Conservation (phyloP, 2,329 filamentous ascomycete genomes). For the Triangularia setosa region DNA sequence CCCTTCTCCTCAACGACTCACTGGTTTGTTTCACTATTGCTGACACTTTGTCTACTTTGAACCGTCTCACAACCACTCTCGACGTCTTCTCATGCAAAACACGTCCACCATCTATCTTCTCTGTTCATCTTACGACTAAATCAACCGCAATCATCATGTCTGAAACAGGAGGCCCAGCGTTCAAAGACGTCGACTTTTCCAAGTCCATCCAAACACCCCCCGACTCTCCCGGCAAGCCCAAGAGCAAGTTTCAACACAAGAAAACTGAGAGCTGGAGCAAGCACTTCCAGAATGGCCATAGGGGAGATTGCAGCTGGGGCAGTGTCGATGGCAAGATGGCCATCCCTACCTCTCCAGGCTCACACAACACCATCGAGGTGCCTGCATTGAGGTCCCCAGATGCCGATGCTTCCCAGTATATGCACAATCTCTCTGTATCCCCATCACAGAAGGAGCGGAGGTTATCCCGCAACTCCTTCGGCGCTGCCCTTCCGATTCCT, state of each 20-base stretch:
- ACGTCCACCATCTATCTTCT: background rate
- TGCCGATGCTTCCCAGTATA: slow-evolving; percentile 63
- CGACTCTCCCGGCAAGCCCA: slow-evolving; percentile 15
- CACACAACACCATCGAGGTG: slow-evolving; percentile 59
- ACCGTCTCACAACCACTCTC: background rate
- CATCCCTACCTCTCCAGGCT: slow-evolving; percentile 28
- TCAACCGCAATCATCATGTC: background rate
- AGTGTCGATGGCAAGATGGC: slow-evolving; percentile 13
- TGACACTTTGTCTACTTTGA: background rate
- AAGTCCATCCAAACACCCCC: slow-evolving; percentile 17
- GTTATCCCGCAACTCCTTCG: slow-evolving; percentile 72
- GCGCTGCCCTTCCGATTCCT: slow-evolving; percentile 68
- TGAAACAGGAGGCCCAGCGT: slow-evolving; percentile 7
- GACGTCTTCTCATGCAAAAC: background rate
- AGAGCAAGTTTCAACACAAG: slow-evolving; percentile 12
- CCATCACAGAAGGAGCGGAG: slow-evolving; percentile 66
- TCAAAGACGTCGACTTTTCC: slow-evolving; percentile 18
- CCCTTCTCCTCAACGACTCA: background rate
- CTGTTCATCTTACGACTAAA: background rate
- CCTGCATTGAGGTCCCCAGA: slow-evolving; percentile 65
- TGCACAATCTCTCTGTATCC: slow-evolving; percentile 67
- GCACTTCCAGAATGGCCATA: background rate
- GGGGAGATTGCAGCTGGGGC: slow-evolving; percentile 13
- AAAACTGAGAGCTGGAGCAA: slow-evolving; percentile 13
- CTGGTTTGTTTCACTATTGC: background rate